Percentiles rank a stretch among this genome's conserved stretches.
Conservation (phyloP, 2,329 filamentous ascomycete species). For the Zymoseptoria crescenta region DNA sequence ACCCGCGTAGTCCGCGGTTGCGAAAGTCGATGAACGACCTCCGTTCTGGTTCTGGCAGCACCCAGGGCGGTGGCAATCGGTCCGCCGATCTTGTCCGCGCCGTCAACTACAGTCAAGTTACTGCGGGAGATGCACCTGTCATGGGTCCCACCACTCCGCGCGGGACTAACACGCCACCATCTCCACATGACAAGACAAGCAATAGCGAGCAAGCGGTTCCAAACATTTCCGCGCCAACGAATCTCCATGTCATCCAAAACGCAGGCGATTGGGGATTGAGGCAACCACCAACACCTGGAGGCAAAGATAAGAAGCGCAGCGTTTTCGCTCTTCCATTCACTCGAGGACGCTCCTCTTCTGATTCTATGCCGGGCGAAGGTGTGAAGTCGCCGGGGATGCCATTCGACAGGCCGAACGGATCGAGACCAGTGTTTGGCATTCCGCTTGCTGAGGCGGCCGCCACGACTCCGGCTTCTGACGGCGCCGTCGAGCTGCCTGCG, state of each 20-base stretch:
- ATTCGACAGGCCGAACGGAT: constrained; percentile 19
- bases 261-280: constrained; percentile 80
- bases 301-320: constrained; percentile 74
- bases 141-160: constrained; percentile 32
- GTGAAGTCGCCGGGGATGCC: constrained; percentile 8
- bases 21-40: constrained; percentile 33
- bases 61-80: constrained; percentile 3
- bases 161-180: constrained; percentile 25
- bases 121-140: constrained; percentile 51
- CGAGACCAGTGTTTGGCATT: constrained; percentile 66
- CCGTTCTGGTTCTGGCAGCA: constrained; percentile 15
- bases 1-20: constrained; percentile 24
- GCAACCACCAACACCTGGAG: constrained; percentile 42
- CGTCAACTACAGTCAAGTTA: constrained; percentile 50
- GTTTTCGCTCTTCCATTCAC: constrained; percentile 50
- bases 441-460: constrained; percentile 79
- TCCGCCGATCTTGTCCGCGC: constrained; percentile 22
- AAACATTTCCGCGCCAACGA: constrained; percentile 73
- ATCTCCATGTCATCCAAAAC: constrained; percentile 77
- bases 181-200: constrained; percentile 29
- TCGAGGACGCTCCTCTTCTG: constrained; percentile 63
- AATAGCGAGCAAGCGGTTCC: constrained; percentile 29
- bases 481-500: constrained; percentile 71
- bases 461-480: constrained; percentile 64
- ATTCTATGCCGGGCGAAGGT: constrained; percentile 37